Percentiles rank a stretch among this genome's conserved stretches.
phyloP scores from a whole-genome alignment of 768 basidiomycete genomes.

The Leccinum olivaceopallidum region DNA sequence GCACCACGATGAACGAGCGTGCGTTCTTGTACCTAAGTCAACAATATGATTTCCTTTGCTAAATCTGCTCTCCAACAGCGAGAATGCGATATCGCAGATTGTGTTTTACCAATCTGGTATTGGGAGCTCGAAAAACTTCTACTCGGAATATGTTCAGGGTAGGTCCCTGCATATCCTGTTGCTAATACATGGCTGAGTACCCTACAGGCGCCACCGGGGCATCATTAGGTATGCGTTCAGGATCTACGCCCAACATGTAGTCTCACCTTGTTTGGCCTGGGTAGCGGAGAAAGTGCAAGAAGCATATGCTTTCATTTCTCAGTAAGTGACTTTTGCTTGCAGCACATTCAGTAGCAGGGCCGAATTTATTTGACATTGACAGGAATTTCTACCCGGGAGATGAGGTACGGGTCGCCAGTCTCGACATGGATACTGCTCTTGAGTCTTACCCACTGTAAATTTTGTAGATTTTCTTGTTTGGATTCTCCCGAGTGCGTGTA shows the following conservation, averaged over 20 bases:
- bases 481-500: slow-evolving; percentile 63
- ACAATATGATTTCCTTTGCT: neutral
- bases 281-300: slow-evolving; percentile 74
- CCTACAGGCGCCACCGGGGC: slow-evolving; percentile 60
- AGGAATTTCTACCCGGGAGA: slow-evolving; percentile 75
- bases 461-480: slow-evolving; percentile 70
- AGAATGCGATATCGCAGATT: slow-evolving; percentile 53
- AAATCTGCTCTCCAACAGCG: slow-evolving; percentile 20
- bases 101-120: slow-evolving; percentile 69
- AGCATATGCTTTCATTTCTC: slow-evolving; percentile 77
- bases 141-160: slow-evolving; percentile 65
- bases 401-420: slow-evolving; percentile 45
- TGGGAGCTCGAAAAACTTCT: slow-evolving; percentile 55
- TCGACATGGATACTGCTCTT: neutral
- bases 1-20: slow-evolving; percentile 47
- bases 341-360: neutral
- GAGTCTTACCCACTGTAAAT: slow-evolving; percentile 15
- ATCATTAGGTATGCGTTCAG: slow-evolving; percentile 48
- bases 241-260: neutral
- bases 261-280: slow-evolving; percentile 5
- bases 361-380: neutral
- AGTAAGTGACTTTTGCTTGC: slow-evolving; percentile 46
- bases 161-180: slow-evolving; percentile 8
- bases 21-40: slow-evolving; percentile 4
- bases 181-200: slow-evolving; percentile 8